Percentiles rank a stretch among this genome's conserved stretches.
Conservation (phyloP, 352 stramenopile genomes). For the Albugo candida region DNA sequence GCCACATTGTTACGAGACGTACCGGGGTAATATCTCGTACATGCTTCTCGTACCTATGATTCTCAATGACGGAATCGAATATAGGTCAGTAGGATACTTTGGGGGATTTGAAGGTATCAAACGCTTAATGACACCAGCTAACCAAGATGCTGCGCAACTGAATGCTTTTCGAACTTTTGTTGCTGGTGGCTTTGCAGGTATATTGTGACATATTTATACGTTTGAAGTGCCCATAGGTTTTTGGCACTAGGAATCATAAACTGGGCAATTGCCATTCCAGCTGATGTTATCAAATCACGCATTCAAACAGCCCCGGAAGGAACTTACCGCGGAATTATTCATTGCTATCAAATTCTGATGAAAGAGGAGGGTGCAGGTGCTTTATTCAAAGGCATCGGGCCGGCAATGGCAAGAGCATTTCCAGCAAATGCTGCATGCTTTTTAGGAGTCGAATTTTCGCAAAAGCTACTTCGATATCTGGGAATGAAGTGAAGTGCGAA, state of each 20-base stretch:
- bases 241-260: conserved; percentile 29
- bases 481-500: conserved; percentile 38
- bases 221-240: conserved; percentile 14
- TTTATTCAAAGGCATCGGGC: conserved; percentile 88
- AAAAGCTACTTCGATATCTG: conserved; percentile 57
- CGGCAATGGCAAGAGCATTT: conserved; percentile 90
- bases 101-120: conserved; percentile 88
- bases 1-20: conserved; percentile 89
- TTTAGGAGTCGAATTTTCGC: conserved; percentile 72
- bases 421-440: conserved; percentile 94
- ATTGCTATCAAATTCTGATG: conserved; percentile 87
- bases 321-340: conserved; percentile 81
- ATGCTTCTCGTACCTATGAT: conserved; percentile 1
- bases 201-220: conserved; percentile 4
- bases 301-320: conserved; percentile 92
- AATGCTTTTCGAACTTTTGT: conserved; percentile 82
- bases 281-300: conserved; percentile 93
- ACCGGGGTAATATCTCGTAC: conserved; percentile 51
- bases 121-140: conserved; percentile 54
- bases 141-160: conserved; percentile 64
- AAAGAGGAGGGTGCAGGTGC: conserved; percentile 84
- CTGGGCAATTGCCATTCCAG: conserved; percentile 88
- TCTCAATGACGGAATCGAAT: conserved; percentile 1
- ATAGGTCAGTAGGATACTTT: conserved; percentile 88
- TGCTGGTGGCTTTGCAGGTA: conserved; percentile 85